Evolutionary conservation across 2,329 filamentous ascomycete species (phyloP).

Genomic region (Pseudogymnoascus sp.): DNA sequence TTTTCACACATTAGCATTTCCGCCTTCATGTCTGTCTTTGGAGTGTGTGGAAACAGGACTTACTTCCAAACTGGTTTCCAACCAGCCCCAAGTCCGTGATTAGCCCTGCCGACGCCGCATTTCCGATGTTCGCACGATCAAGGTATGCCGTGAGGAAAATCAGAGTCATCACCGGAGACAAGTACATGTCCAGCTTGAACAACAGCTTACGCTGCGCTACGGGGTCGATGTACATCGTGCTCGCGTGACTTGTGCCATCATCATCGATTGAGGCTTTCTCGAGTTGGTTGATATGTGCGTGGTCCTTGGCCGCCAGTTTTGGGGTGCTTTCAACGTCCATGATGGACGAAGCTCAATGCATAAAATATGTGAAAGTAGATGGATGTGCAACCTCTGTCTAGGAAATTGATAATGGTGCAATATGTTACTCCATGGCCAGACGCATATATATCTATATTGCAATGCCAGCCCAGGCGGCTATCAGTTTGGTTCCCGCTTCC

Average conservation of each 20-base stretch:
- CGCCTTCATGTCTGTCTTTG: neutral
- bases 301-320: neutral
- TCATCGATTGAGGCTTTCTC: neutral
- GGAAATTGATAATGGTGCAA: neutral
- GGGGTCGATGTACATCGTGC: slow-evolving; percentile 32
- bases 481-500: neutral
- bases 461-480: neutral
- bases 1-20: neutral
- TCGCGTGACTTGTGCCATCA: neutral
- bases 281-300: neutral
- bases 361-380: neutral
- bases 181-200: slow-evolving; percentile 40
- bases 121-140: slow-evolving; percentile 48
- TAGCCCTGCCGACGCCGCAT: slow-evolving; percentile 21
- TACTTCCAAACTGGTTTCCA: slow-evolving; percentile 10
- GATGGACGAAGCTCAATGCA: neutral
- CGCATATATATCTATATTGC: neutral
- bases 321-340: neutral
- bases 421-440: neutral
- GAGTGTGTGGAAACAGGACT: slow-evolving; percentile 15
- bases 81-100: slow-evolving; percentile 16
- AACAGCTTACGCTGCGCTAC: slow-evolving; percentile 40
- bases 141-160: slow-evolving; percentile 50
- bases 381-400: neutral
- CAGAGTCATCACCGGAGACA: slow-evolving; percentile 48